Percentiles rank a stretch among this genome's conserved stretches.
phyloP scores from a whole-genome alignment of 1,139 yeast genomes.

The Kodamaea derodonti region DNA sequence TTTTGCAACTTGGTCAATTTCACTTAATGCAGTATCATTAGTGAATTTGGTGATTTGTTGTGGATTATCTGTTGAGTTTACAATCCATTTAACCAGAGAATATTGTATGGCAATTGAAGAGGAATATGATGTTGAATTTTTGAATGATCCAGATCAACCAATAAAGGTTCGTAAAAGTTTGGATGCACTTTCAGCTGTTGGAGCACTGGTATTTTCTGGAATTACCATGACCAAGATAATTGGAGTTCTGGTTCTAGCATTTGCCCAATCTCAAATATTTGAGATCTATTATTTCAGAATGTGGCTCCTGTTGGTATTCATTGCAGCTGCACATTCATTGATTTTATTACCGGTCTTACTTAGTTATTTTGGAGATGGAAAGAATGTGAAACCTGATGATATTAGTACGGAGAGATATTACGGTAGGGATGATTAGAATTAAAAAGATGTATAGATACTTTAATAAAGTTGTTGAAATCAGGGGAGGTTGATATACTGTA shows the following conservation, averaged over 20 bases:
- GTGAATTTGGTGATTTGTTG: conserved; percentile 87
- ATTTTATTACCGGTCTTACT: conserved; percentile 73
- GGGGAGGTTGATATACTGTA: no score
- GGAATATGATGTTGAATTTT: conserved; percentile 3
- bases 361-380: conserved; percentile 29
- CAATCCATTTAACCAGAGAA: conserved; percentile 81
- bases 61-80: conserved; percentile 91
- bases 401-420: neutral
- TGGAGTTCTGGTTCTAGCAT: conserved; percentile 83
- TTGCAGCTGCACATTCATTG: conserved; percentile 77
- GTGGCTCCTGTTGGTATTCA: conserved; percentile 83
- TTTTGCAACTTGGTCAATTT: conserved; percentile 70
- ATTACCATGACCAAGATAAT: conserved; percentile 85
- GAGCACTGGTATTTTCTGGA: conserved; percentile 86
- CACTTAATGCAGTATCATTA: conserved; percentile 83
- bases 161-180: conserved; percentile 13
- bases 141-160: conserved; percentile 1
- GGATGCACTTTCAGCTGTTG: conserved; percentile 63
- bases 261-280: conserved; percentile 81
- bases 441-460: conserved; percentile 5
- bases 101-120: conserved; percentile 35
- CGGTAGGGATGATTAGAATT: conserved; percentile 4
- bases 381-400: neutral
- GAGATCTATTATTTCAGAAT: conserved; percentile 89
- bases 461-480: no score